Base-by-base conservation (phyloP, 2,329 filamentous ascomycete genomes). In the Harringtonia aguacate region DNA sequence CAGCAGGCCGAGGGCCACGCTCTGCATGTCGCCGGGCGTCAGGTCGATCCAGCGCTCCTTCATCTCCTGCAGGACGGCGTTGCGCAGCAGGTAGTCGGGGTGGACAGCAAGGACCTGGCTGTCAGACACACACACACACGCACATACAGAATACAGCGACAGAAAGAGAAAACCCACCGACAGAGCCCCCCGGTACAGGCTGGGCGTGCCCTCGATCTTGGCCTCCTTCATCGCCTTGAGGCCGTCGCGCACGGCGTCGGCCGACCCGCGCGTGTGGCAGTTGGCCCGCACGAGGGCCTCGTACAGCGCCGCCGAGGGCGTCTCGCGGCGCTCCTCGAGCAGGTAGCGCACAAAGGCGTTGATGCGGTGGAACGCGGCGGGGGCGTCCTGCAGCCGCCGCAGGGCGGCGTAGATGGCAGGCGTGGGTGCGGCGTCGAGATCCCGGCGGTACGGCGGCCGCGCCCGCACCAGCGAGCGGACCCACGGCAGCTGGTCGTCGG, bases 21-120 rank as follows among this genome's bases (percentile, higher is more conserved):
- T 77, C 53, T 84, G 76, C 57, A 75, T 75, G 9, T 79, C 82
- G 8, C 72, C 68, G 12, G 70, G 73, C 35, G 70, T 77, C 9
- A 85, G 64, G 9, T 68, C 65, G 42, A 84, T 72, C 84, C 87
- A 94, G 50, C 77, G 72, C 45, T 77, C 70, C 54, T 77, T 77
- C 83, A 92, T 87, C 45, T 81, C 79, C 44, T 76, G 66, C 33
- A 95, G 65, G 4, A 95, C 71, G 30, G 81, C 71, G 43, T 76
- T 73, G 30, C 88, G 79, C 21, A 92, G 65, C 7, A 87, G 52
- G 53, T 94, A 90, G 61, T 97, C 85, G 0, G 90, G 86, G 58
- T 97, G 92, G 9, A 92, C 76, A 1, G 85, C 77, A 21, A 95
- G 69, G 6, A 76, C 81, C 69, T 84, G 49, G 18, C 13, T 4